Evolutionary conservation across 495 filamentous ascomycete genomes (phyloP).

Genomic region (Cercophora samala): DNA sequence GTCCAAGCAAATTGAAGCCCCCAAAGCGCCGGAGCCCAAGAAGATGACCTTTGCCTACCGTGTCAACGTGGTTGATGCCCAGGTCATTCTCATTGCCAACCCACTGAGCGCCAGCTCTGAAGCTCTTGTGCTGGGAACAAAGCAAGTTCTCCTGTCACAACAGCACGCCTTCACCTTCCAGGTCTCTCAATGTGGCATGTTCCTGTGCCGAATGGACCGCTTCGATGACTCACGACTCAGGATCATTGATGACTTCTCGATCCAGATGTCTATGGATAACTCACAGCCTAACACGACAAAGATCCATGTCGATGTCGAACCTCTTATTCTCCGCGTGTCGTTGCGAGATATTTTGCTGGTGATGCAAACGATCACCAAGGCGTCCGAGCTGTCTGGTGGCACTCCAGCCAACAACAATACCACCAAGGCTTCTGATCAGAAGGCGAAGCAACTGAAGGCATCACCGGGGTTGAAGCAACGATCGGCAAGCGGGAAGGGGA

Average conservation of each 20-base stretch:
- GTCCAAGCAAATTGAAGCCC: conserved; percentile 7
- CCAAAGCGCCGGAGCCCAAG: conserved; percentile 33
- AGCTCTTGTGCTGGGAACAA: conserved; percentile 91
- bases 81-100: conserved; percentile 93
- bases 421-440: conserved; percentile 44
- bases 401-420: conserved; percentile 42
- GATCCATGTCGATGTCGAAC: conserved; percentile 84
- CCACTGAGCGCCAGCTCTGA: conserved; percentile 85
- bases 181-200: conserved; percentile 92
- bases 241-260: conserved; percentile 91
- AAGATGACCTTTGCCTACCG: conserved; percentile 81
- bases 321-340: conserved; percentile 86
- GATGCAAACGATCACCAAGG: conserved; percentile 87
- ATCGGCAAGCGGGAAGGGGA: conserved; percentile 60
- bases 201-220: conserved; percentile 95
- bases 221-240: conserved; percentile 83
- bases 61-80: conserved; percentile 90
- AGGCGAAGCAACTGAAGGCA: conserved; percentile 63
- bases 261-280: conserved; percentile 85
- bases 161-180: conserved; percentile 93
- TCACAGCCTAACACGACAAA: conserved; percentile 66
- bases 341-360: conserved; percentile 92
- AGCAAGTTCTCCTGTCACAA: conserved; percentile 86
- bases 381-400: conserved; percentile 75
- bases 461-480: conserved; percentile 54